These are phyloP conservation scores for Erigeron canadensis DNA, from an alignment of 129 eudicot genomes.

Conservation along the genomic window DNA sequence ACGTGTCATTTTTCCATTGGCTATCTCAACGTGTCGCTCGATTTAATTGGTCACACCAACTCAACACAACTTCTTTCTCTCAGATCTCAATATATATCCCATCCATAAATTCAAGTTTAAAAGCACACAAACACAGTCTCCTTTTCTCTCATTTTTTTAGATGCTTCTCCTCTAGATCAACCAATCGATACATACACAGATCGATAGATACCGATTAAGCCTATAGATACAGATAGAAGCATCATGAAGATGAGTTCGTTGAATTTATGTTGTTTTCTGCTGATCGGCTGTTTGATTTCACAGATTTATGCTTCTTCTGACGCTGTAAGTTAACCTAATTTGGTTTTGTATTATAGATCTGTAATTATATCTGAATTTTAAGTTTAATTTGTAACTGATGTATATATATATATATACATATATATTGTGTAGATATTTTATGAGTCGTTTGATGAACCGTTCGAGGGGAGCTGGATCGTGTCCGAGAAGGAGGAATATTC, in stretches of 20 bases:
- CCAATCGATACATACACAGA: neutral
- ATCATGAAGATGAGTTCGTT: conserved; percentile 30
- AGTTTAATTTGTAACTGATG: neutral
- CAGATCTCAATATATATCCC: conserved; percentile 41
- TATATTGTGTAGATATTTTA: conserved; percentile 46
- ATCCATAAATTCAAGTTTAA: too few species aligned
- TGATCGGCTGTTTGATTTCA: conserved; percentile 50
- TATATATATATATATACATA: neutral
- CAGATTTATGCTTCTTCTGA: conserved; percentile 69
- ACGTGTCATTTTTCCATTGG: conserved; percentile 45
- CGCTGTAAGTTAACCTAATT: conserved; percentile 44
- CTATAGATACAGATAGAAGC: neutral
- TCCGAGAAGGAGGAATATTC: conserved; percentile 81
- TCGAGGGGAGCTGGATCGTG: conserved; percentile 84
- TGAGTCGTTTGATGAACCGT: conserved; percentile 81
- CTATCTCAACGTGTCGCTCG: conserved; percentile 47
- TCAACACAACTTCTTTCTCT: conserved; percentile 33
- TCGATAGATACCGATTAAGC: neutral
- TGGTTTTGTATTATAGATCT: conserved; percentile 28
- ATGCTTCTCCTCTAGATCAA: conserved; percentile 21
- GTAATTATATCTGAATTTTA: conserved; percentile 11
- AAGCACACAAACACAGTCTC: too few species aligned
- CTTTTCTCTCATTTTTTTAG: neutral
- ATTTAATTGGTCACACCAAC: conserved; percentile 55
- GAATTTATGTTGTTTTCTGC: conserved; percentile 38